Evolutionary conservation across 1,284 basidiomycete genomes (phyloP).

Genomic region (Cryptococcus maquisensis): DNA sequence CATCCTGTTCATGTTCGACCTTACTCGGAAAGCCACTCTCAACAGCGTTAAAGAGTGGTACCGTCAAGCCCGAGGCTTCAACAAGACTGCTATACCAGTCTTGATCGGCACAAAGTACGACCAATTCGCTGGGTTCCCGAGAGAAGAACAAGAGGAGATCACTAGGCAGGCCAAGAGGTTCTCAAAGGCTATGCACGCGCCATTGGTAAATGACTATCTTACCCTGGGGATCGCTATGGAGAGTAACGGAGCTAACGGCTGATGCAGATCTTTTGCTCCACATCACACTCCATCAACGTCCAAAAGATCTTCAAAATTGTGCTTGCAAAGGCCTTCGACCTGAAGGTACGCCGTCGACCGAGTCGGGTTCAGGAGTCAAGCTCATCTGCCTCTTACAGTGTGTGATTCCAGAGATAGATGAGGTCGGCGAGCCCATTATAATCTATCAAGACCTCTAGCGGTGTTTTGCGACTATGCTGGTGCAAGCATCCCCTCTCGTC

Average conservation of each 20-base stretch:
- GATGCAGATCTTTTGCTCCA: constrained; percentile 83
- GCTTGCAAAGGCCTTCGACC: constrained; percentile 50
- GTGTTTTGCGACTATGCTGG: too few relatives aligned
- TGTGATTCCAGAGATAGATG: constrained; percentile 93
- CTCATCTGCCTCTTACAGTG: constrained; percentile 58
- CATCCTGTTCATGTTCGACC: constrained; percentile 99
- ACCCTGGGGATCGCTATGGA: neutral
- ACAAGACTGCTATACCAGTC: constrained; percentile 96
- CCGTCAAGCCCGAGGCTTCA: constrained; percentile 94
- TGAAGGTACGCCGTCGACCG: constrained; percentile 36
- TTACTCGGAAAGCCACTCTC: constrained; percentile 90
- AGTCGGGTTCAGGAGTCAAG: neutral
- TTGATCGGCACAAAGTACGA: constrained; percentile 98
- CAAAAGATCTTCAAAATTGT: constrained; percentile 93
- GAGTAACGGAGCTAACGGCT: too few relatives aligned
- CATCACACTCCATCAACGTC: constrained; percentile 95
- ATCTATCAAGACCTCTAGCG: constrained; percentile 85
- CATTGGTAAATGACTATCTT: constrained; percentile 53
- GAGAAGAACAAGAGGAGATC: constrained; percentile 97
- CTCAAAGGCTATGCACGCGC: constrained; percentile 96
- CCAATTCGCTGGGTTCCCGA: constrained; percentile 88
- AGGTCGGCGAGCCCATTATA: constrained; percentile 85
- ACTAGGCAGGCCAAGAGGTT: constrained; percentile 97
- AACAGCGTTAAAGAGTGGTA: constrained; percentile 99
- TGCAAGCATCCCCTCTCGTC: too few relatives aligned